Evolutionary conservation across 352 stramenopile genomes (phyloP).

Genomic region (Ophiocytium majus): DNA sequence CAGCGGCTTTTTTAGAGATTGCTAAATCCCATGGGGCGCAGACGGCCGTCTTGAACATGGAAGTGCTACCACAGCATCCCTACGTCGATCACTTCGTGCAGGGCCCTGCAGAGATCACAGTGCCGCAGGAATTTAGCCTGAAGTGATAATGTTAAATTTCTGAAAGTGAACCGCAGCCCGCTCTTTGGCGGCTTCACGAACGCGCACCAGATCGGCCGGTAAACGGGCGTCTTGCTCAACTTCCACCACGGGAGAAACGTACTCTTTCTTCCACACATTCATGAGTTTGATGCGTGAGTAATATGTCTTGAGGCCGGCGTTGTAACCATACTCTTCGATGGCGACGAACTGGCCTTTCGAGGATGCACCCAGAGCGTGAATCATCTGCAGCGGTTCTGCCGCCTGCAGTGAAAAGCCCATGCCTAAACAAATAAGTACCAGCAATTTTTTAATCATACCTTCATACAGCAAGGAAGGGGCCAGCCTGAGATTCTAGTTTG

Average conservation of each 20-base stretch:
- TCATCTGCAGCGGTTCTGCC: no score
- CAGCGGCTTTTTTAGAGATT: not conserved
- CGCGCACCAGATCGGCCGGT: not conserved
- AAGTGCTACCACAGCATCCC: not conserved
- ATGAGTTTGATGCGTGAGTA: not conserved
- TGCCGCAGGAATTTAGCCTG: not conserved
- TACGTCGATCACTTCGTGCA: not conserved
- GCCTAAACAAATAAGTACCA: no score
- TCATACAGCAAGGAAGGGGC: no score
- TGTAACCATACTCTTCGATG: constrained; percentile 7
- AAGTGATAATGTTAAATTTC: not conserved
- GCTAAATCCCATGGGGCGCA: not conserved
- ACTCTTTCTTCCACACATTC: constrained; percentile 17
- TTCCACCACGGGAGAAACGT: not conserved
- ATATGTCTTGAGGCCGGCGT: not conserved
- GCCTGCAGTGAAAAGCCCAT: no score
- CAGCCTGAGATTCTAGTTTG: no score
- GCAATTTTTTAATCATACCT: no score
- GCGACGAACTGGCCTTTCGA: constrained; percentile 2
- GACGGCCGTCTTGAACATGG: constrained; percentile 2
- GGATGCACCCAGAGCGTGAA: not conserved
- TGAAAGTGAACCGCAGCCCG: not conserved
- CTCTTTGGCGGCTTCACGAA: not conserved
- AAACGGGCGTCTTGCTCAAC: not conserved
- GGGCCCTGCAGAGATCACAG: not conserved